Evolutionary conservation across 352 stramenopile genomes (phyloP).

Genomic region (Aphanomyces invadans): DNA sequence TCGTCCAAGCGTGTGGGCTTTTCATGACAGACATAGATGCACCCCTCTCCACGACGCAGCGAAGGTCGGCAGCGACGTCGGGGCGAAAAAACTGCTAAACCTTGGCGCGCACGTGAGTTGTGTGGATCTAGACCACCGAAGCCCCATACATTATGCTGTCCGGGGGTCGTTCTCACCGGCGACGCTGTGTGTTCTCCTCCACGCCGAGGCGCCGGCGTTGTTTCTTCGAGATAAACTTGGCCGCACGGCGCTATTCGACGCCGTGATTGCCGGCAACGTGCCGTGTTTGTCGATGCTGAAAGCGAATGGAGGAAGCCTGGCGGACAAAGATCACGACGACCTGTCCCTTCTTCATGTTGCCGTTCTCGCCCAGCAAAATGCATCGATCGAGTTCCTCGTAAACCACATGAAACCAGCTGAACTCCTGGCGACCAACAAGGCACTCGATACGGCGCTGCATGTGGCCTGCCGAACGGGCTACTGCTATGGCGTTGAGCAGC

Average conservation of each 20-base stretch:
- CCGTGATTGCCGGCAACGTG: constrained; percentile 9
- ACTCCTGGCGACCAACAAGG: background rate
- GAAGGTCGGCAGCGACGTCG: constrained; percentile 17
- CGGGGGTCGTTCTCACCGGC: background rate
- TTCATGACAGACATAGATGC: no score
- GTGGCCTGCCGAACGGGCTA: constrained; percentile 14
- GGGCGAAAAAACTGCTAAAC: constrained; percentile 21
- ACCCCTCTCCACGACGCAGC: constrained; percentile 20
- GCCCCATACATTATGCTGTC: constrained; percentile 14
- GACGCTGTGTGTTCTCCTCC: constrained; percentile 11
- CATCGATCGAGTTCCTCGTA: constrained; percentile 18
- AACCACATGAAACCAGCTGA: background rate
- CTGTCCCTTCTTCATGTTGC: constrained; percentile 11
- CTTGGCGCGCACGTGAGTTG: constrained; percentile 24
- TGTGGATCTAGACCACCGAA: constrained; percentile 18
- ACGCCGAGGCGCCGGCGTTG: constrained; percentile 3
- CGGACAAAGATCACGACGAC: constrained; percentile 1
- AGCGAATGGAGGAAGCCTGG: background rate
- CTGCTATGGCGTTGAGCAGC: background rate
- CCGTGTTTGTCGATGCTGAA: constrained; percentile 6
- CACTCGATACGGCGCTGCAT: constrained; percentile 17
- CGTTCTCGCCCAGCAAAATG: constrained; percentile 10
- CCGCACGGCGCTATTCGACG: constrained; percentile 17
- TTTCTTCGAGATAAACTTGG: constrained; percentile 4
- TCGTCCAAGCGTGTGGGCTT: background rate